These are phyloP conservation scores for Coniferiporia sulphurascens DNA, from an alignment of 1,284 basidiomycete genomes.

Conservation along the genomic window DNA sequence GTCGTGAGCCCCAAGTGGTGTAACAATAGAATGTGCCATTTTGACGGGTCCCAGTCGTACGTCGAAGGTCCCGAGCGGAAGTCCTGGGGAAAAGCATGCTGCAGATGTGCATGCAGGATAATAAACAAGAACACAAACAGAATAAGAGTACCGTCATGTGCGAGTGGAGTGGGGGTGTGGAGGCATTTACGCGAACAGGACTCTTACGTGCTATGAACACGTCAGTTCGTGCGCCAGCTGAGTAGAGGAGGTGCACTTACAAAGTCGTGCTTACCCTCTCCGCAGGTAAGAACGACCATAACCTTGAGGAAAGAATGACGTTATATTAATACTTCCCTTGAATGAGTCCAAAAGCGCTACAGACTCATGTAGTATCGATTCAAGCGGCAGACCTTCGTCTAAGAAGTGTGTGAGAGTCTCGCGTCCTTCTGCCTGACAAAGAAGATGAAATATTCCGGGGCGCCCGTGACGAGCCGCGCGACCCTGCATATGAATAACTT, in stretches of 20 bases:
- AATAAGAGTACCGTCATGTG: constrained; percentile 22
- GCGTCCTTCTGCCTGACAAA: constrained; percentile 82
- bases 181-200: neutral
- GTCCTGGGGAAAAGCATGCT: constrained; percentile 79
- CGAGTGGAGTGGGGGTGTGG: constrained; percentile 19
- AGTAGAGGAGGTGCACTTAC: constrained; percentile 33
- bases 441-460: constrained; percentile 72
- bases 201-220: constrained; percentile 17
- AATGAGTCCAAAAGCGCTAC: constrained; percentile 32
- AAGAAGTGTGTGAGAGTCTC: constrained; percentile 80
- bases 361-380: constrained; percentile 69
- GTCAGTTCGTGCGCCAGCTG: neutral
- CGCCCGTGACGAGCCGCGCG: constrained; percentile 65
- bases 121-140: neutral
- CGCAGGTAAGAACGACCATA: constrained; percentile 65
- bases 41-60: constrained; percentile 76
- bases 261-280: constrained; percentile 79
- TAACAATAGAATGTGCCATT: constrained; percentile 67
- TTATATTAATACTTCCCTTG: neutral
- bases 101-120: constrained; percentile 11
- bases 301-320: constrained; percentile 35
- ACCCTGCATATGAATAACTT: constrained; percentile 90
- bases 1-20: constrained; percentile 49
- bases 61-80: constrained; percentile 59
- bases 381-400: constrained; percentile 83